Evolutionary conservation across 345 rosid genomes (phyloP), one percentile per base, ranked within the genome.

Genomic region (Durio zibethinus): DNA sequence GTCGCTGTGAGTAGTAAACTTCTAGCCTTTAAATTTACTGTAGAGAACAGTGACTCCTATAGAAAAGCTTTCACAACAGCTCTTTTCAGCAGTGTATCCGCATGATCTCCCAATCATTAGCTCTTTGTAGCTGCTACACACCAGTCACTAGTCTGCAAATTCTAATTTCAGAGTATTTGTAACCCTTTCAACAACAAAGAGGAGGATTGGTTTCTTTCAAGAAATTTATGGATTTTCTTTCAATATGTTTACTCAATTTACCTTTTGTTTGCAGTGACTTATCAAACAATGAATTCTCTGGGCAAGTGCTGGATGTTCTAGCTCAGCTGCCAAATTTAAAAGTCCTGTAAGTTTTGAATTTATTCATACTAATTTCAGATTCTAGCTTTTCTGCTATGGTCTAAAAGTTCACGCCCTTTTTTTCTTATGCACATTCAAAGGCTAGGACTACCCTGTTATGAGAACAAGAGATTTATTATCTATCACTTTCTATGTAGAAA

Each of bases 321-420:
- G 72, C 82, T 0, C 59, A 43, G 33, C 36, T 82, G 78, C 57
- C 70, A 31, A 78, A 71, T 47, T 36, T 83, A 80, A 83, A 59
- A 38, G 4, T 67, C 72, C 73, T 82, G 85, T 83, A 80, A 77
- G 85, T 80, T n/a, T n/a, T n/a, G n/a, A n/a, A n/a, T n/a, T n/a
- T n/a, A n/a, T n/a, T n/a, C n/a, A n/a, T n/a, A n/a, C n/a, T n/a
- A n/a, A n/a, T n/a, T n/a, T n/a, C n/a, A n/a, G n/a, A 56, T 25
- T 16, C 8, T 9, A 42, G 3, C 12, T 15, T 15, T 2, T 23
- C 10, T 16, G 5, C 4, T 36, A 4, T 15, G 40, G 18, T 29
- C 9, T 27, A 60, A 12, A 27, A 29, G 62, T 57, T 57, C 7
- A 57, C n/a, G n/a, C n/a, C 33, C 0, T 25, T 23, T 23, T 10